phyloP scores from a whole-genome alignment of 345 rosid genomes.

The Sisymbrium altissimum region DNA sequence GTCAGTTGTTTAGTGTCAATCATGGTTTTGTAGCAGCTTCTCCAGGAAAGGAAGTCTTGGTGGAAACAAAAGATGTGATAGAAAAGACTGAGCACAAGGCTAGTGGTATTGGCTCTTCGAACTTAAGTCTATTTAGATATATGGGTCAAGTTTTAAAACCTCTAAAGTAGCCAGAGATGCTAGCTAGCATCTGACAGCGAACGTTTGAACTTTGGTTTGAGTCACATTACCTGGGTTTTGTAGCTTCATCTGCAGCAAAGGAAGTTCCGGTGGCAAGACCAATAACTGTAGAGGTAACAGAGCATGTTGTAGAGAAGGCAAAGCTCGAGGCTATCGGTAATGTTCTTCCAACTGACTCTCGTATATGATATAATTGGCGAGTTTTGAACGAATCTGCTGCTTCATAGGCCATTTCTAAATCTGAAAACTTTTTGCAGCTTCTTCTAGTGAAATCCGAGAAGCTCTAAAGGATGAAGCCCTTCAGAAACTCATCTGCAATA shows the following conservation, averaged over 20 bases:
- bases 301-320: conserved; percentile 40
- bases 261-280: conserved; percentile 37
- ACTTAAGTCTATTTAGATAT: neutral
- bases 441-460: conserved; percentile 28
- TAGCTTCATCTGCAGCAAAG: conserved; percentile 28
- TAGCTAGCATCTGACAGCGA: neutral
- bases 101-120: conserved; percentile 39
- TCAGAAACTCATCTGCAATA: conserved; percentile 29
- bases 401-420: neutral
- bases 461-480: conserved; percentile 33
- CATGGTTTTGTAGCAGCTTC: conserved; percentile 5
- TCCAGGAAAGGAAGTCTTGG: conserved; percentile 22
- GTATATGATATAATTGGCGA: neutral
- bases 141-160: neutral
- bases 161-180: conserved; percentile 5
- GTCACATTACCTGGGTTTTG: conserved; percentile 2
- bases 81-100: conserved; percentile 41
- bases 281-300: conserved; percentile 45
- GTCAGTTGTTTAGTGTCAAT: neutral
- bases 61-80: conserved; percentile 40
- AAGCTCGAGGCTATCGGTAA: conserved; percentile 68
- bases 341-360: neutral
- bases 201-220: conserved; percentile 1
- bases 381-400: neutral
- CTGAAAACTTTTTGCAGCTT: conserved; percentile 26